phyloP scores from a whole-genome alignment of 2,329 filamentous ascomycete species.

The Clonostachys byssicola region DNA sequence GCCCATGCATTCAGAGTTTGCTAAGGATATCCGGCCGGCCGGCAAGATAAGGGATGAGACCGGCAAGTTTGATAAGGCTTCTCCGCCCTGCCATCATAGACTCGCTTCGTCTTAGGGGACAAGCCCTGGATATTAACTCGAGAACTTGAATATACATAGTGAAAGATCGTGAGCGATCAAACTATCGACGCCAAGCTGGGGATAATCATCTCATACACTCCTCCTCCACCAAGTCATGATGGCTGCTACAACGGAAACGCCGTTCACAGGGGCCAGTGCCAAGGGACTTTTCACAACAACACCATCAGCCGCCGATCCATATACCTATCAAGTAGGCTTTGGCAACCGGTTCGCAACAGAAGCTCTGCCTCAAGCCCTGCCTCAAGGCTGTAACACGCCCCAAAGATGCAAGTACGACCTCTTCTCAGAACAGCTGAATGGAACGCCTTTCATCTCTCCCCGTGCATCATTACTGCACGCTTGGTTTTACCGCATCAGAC shows the following conservation, averaged over 20 bases:
- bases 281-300: conserved; percentile 9
- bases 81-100: no score
- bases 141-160: no score
- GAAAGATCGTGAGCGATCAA: no score
- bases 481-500: conserved; percentile 26
- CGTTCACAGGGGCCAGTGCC: conserved; percentile 9
- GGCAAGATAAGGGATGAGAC: no score
- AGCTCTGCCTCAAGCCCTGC: conserved; percentile 38
- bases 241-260: not conserved
- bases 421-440: conserved; percentile 43
- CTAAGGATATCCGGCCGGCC: no score
- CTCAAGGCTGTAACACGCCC: conserved; percentile 36
- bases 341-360: conserved; percentile 45
- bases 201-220: no score
- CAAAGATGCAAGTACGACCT: conserved; percentile 34
- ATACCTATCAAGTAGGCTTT: conserved; percentile 53
- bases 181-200: no score
- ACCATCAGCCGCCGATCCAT: conserved; percentile 25
- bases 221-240: not conserved
- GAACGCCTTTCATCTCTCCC: conserved; percentile 24
- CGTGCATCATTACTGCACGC: conserved; percentile 20
- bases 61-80: no score
- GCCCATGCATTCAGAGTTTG: no score
- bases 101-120: no score
- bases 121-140: no score